Percentiles rank a stretch among this genome's conserved stretches.
Conservation (phyloP, 306 rosid species). For the Sindora glabra region DNA sequence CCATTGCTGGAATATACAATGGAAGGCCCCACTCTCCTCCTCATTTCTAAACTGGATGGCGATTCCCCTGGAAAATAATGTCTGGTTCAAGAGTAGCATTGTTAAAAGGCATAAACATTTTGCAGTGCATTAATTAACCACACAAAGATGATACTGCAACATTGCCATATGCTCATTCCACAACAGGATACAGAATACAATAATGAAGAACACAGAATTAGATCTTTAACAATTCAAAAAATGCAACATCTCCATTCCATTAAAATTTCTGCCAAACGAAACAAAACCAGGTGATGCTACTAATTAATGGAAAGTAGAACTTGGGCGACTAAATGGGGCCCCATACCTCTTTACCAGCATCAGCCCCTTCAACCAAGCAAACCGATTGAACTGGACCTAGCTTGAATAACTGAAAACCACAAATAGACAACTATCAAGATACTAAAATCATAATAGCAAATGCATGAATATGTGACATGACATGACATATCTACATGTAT, state of each 20-base stretch:
- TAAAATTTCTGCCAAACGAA: not conserved
- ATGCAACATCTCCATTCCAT: not conserved
- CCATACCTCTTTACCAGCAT: constrained; percentile 43
- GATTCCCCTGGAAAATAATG: constrained; percentile 53
- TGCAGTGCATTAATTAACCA: too few species aligned
- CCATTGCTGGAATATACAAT: constrained; percentile 63
- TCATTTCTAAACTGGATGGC: constrained; percentile 58
- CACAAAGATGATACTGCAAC: not conserved
- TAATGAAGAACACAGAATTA: too few species aligned
- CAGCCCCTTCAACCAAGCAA: constrained; percentile 56
- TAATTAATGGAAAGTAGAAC: not conserved
- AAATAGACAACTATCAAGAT: not conserved
- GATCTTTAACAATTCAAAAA: too few species aligned
- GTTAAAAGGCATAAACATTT: constrained; percentile 10
- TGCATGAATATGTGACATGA: too few species aligned
- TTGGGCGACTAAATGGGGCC: not conserved
- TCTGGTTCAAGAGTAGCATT: constrained; percentile 43
- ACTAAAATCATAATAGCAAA: too few species aligned
- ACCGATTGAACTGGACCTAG: constrained; percentile 56
- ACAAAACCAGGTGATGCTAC: not conserved
- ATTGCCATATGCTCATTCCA: not conserved
- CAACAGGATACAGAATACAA: not conserved
- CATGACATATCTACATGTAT: too few species aligned
- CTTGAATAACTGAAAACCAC: constrained; percentile 56
- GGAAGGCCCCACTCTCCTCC: constrained; percentile 68